These are phyloP conservation scores for Arabidopsis arenosa DNA, from an alignment of 345 rosid genomes.

Conservation along the genomic window DNA sequence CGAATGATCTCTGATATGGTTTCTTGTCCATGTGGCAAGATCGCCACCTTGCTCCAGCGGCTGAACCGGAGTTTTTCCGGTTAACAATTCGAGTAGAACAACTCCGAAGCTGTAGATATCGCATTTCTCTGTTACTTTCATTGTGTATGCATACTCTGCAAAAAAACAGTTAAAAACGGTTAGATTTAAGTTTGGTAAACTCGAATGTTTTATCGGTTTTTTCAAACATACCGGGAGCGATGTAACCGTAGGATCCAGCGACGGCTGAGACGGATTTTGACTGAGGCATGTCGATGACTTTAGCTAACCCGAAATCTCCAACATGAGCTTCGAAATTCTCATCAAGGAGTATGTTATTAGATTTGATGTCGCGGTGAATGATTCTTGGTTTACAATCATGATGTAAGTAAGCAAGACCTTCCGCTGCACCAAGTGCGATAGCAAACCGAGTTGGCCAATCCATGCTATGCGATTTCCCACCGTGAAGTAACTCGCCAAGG, in stretches of 20 bases:
- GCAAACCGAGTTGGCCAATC: conserved; percentile 85
- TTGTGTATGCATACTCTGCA: conserved; percentile 92
- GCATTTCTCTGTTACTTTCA: conserved; percentile 97
- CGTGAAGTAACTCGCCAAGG: conserved; percentile 87
- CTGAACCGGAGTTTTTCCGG: conserved; percentile 90
- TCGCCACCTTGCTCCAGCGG: conserved; percentile 90
- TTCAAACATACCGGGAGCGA: conserved; percentile 81
- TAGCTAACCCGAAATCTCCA: conserved; percentile 98
- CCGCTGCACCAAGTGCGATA: conserved; percentile 94
- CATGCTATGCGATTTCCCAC: conserved; percentile 54
- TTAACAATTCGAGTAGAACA: conserved; percentile 72
- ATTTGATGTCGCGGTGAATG: conserved; percentile 94
- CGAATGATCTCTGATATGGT: conserved; percentile 60
- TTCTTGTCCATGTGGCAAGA: conserved; percentile 76
- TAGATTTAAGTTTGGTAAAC: background rate
- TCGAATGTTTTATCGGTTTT: background rate
- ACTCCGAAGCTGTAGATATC: conserved; percentile 98
- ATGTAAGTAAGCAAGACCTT: conserved; percentile 94
- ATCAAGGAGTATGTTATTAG: conserved; percentile 88
- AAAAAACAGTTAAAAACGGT: background rate
- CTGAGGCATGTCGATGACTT: conserved; percentile 92
- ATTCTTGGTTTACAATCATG: conserved; percentile 95
- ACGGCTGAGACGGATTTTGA: conserved; percentile 96
- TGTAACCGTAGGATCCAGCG: conserved; percentile 98
- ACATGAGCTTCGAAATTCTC: conserved; percentile 93